Evolutionary conservation across 1,284 basidiomycete species (phyloP), one percentile per base, ranked within the genome.

Genomic region (Ceratobasidium theobromae): DNA sequence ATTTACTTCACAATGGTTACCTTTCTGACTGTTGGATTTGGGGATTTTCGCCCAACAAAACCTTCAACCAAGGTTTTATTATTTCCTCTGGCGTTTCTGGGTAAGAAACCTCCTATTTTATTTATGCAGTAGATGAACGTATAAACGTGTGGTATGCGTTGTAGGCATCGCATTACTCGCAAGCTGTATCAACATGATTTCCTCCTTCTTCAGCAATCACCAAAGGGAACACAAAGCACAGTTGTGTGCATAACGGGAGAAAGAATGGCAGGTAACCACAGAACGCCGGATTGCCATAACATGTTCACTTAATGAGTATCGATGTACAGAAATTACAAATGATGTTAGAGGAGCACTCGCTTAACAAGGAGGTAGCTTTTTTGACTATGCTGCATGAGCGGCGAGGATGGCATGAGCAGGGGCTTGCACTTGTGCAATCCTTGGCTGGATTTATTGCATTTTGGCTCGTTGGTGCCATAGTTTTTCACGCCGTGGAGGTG

Each of bases 1-100:
- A 53, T 72, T 6, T 73, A 73, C 53, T 72, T 73, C 32, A 69
- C 67, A 3, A 62, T 69, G 16, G 71, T 70, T 18, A 65, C 69
- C 5, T 64, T 72, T 41, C 66, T 72, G 21, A 70, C 69, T 45
- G 67, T 72, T 53, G 68, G 72, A 25, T 67, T 66, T 52, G 71
- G 72, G 14, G 71, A 70, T 35, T 67, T 71, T 41, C 25, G 49
- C 25, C 67, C 62, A 2, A 53, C 60, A 14, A 43, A 46, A 58
- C 66, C 45, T 4, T 53, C 69, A 5, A 69, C 65, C 25, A 70
- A 69, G 32, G 68, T 73, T 23, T 58, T 73, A 16, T 35, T 72
- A 23, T 73, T 73, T 53, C 72, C 71, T 25, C 69, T 72, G 35
- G 66, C 66, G 1, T 49, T 73, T 23, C 35, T 72, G 3, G 62